Evolutionary conservation across 306 rosid species (phyloP), one percentile per base, ranked within the genome.

Genomic region (Cyclanthera cordifolia): DNA sequence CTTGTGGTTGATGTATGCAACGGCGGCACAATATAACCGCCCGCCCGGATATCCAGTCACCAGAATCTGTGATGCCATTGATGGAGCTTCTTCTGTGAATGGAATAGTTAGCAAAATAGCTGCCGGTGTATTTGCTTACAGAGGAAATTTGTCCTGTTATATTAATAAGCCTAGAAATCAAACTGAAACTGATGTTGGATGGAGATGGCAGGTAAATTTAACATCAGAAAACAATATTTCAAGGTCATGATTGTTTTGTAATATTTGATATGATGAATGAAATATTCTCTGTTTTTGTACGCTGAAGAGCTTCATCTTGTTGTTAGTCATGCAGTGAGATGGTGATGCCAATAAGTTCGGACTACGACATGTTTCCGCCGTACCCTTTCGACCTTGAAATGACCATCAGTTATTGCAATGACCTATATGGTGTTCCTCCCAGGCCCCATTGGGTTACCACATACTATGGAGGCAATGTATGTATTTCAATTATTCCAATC

Each of bases 131-230:
- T 76, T 79, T 70, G 82, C 95, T 63, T 71, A 28, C 1, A 1
- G 0, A 3, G 86, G 95, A 71, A 78, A 77, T 32, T 12, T 4
- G 39, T 53, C 84, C 11, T 91, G 95, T 84, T 71, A 79, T 54
- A 37, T 83, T 45, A 85, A 81, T 52, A 39, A 3, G 45, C 88
- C 82, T 20, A 7, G 0, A 63, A 69, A 46, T 41, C 28, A 2
- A 41, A 48, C 85, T 37, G 89, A 88, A 75, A 74, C 83, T 6
- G 0, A 4, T 14, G 24, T 1, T 3, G 95, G 90, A 23, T 89
- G 97, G 97, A 3, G 20, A 19, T 91, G 97, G 96, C 95, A 89
- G 97, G 97, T 89, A 80, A 68, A 9, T 28, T 50, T 2, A n/a
- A n/a, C n/a, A n/a, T n/a, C n/a, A n/a, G n/a, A n/a, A 20, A 17